Base-by-base conservation (phyloP, 2,329 filamentous ascomycete species). In the Pseudocercospora cruenta region DNA sequence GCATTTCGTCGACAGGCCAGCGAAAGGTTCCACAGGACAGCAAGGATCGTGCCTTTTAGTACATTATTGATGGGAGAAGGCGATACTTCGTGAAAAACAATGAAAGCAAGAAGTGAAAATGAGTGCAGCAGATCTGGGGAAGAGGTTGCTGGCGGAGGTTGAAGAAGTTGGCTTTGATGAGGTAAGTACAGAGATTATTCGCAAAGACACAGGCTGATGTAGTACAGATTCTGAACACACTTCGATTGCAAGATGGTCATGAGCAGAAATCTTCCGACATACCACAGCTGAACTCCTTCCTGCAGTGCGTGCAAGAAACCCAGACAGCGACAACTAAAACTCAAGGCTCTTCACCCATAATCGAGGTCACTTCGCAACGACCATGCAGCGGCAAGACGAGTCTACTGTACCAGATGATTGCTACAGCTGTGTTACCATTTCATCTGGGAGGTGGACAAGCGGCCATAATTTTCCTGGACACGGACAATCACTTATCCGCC, bases 311-410 rank as follows among this genome's bases (percentile, higher is more conserved):
- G 19, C 63, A 51, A 9, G 61, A 69, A 21, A 59, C 64, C 53
- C 60, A 58, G 45, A 53, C 59, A 26, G 12, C 64, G 21, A 55
- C 64, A 26, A 39, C 60, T 54, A 71, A 68, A 47, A 31, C 47
- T 33, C 60, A 39, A 47, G 49, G 69, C 19, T 61, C 70, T 21
- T 72, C 73, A 9, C 80, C 83, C 0, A 78, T 85, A 4, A 70
- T 89, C 59, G 86, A 89, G 72, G 78, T 90, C 54, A 80, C 83
- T 21, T 86, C 85, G 59, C 76, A 79, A 39, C 78, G 78, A 12
- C 78, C 86, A 3, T 82, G 81, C 26, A 78, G 82, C 10, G 88
- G 87, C 9, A 89, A 88, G 76, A 86, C 87, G 0, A 83, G 86
- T 39, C 73, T 90, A 0, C 78, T 90, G 39, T 87, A 89, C 76